Percentiles rank a stretch among this genome's conserved stretches.
Evolutionary conservation across 2,329 filamentous ascomycete genomes (phyloP).

Genomic region (Claviceps maximensis): DNA sequence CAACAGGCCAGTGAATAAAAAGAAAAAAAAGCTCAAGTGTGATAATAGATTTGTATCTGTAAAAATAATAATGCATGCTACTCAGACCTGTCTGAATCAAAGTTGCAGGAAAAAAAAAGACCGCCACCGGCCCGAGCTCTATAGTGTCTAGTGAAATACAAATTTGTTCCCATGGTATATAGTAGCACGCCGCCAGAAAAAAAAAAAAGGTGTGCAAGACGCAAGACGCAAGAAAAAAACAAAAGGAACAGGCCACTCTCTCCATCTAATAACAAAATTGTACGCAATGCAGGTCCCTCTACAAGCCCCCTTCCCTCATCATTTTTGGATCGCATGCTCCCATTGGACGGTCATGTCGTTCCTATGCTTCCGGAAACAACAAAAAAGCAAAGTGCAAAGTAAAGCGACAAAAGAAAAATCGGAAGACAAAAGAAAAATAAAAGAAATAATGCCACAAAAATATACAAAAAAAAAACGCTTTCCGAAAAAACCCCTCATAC

Average conservation of each 20-base stretch:
- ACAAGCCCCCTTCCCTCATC: neutral
- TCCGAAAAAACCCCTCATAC: neutral
- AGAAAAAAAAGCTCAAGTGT: neutral
- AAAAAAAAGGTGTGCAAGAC: neutral
- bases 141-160: neutral
- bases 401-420: neutral
- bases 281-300: too few relatives aligned
- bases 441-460: too few relatives aligned
- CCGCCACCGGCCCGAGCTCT: neutral
- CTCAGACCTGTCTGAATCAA: too few relatives aligned
- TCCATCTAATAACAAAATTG: too few relatives aligned
- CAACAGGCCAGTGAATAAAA: neutral
- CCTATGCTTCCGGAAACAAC: neutral
- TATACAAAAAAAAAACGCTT: neutral
- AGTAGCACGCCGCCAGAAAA: neutral
- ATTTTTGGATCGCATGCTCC: too few relatives aligned
- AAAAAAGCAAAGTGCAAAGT: neutral
- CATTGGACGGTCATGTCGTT: neutral
- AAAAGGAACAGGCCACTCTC: neutral
- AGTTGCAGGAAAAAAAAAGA: neutral
- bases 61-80: too few relatives aligned
- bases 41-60: too few relatives aligned
- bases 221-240: neutral
- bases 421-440: neutral
- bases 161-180: neutral